Evolutionary conservation across 2,329 filamentous ascomycete species (phyloP), one percentile per base, ranked within the genome.

Genomic region (Helicocarpus griseus): DNA sequence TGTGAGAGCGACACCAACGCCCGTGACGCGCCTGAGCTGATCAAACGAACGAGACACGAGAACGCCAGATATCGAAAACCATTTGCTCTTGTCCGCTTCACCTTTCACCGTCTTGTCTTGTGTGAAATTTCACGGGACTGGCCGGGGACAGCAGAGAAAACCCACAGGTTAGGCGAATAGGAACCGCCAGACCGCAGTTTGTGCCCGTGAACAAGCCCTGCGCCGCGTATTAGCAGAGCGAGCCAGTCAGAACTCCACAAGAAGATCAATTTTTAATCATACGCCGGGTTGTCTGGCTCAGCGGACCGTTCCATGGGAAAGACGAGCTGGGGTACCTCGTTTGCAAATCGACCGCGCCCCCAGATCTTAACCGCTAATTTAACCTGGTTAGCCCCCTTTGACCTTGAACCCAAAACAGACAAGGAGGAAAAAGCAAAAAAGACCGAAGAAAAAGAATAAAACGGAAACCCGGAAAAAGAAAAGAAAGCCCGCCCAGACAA

Each of bases 241-340:
- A 40, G 38, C 29, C 29, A 31, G 29, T 13, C n/a, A n/a, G n/a
- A n/a, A n/a, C n/a, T n/a, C n/a, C n/a, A n/a, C n/a, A n/a, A n/a
- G n/a, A n/a, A n/a, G 19, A 9, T 19, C 38, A 40, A 40, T 11
- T 19, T 17, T 19, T 22, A 40, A 11, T 40, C 33, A 36, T n/a
- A n/a, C 14, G 3, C 33, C 19, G 14, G 24, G 40, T 19, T 31
- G 11, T 17, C n/a, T 33, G 13, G 45, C 45, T 48, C 17, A 48
- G 45, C 45, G 45, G 45, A 48, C 45, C 45, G 45, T 48, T 48
- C 45, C 45, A 48, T 48, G 45, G 45, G 26, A 45, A n/a, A 8
- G 8, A 22, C 28, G 41, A 17, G 28, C 41, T 45, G 41, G 41
- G 41, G 41, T 29, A 45, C 24, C 41, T 31, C 17, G 17, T 21